Base-by-base conservation (phyloP, 768 basidiomycete species). In the Trametes sanguinea region DNA sequence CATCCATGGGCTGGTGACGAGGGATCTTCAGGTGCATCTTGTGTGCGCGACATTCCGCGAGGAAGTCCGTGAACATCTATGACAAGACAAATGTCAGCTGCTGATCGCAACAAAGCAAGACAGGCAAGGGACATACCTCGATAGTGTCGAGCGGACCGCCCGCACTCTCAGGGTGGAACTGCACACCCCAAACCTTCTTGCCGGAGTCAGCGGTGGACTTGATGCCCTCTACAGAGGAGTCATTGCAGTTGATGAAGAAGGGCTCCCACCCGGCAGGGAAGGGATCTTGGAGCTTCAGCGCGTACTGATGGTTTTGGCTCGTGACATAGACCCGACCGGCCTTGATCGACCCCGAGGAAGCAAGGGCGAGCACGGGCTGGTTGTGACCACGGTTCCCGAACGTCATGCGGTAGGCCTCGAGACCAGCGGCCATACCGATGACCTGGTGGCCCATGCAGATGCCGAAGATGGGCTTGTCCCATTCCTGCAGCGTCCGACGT, bases 381-480 rank as follows among this genome's bases (percentile, higher is more conserved):
- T 99, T 99, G 76, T 99, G 97, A 16, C 97, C 97, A 67, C 97
- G 89, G 74, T 99, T 98, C n/a, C 97, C 97, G 72, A 98, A 99
- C 9, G 89, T 94, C 97, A 99, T 99, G 47, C 97, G 84, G 75
- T 98, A 98, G 17, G 95, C 94, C 67, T 97, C 95, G 56, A 98
- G 75, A 22, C 97, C 96, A 27, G 95, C 96, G 30, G 96, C 97
- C 82, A 99, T 91, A 51, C 96, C 97, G 67, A 99, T 91, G 68
- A 99, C 84, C 76, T 98, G 96, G 73, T 98, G 94, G 53, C 96
- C 97, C 97, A 99, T 98, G 76, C 97, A 99, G 67, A 99, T 95
- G 56, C 97, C 97, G 67, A 98, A 98, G 43, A 98, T 83, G 10
- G 97, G 97, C 72, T 87, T 93, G 72, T 86, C 77, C 96, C 96